phyloP scores from a whole-genome alignment of 768 basidiomycete genomes.

The Fomitopsis serialis region DNA sequence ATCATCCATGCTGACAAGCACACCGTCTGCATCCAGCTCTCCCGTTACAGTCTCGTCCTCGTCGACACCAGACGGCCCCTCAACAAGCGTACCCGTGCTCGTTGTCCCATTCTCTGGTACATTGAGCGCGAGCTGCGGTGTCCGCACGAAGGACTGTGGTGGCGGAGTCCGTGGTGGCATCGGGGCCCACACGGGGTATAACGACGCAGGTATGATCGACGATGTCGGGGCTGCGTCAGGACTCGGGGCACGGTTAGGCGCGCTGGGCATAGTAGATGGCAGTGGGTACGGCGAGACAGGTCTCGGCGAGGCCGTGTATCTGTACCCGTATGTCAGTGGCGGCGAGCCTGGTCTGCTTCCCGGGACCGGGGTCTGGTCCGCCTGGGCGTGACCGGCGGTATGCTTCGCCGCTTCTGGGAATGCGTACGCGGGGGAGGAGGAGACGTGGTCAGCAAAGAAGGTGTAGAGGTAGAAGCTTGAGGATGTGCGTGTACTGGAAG shows the following conservation, averaged over 20 bases:
- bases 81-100: not conserved
- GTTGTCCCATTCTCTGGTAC: not conserved
- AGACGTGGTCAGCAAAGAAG: slow-evolving; percentile 33
- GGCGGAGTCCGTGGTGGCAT: slow-evolving; percentile 10
- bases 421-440: slow-evolving; percentile 30
- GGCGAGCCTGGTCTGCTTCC: slow-evolving; percentile 6
- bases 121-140: slow-evolving; percentile 3
- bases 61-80: not conserved
- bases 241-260: not conserved
- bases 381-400: not conserved
- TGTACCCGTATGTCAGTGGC: slow-evolving; percentile 11
- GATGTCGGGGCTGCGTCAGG: slow-evolving; percentile 7
- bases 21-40: slow-evolving; percentile 40
- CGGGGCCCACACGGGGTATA: slow-evolving; percentile 1
- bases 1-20: slow-evolving; percentile 17
- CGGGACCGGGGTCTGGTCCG: slow-evolving; percentile 1
- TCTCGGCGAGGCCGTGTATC: slow-evolving; percentile 14
- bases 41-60: slow-evolving; percentile 3
- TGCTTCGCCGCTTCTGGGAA: slow-evolving; percentile 25
- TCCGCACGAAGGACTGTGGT: not conserved
- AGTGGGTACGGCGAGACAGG: slow-evolving; percentile 3
- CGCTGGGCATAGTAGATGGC: not conserved
- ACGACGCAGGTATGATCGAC: slow-evolving; percentile 5
- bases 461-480: slow-evolving; percentile 26
- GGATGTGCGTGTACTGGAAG: not conserved